Evolutionary conservation across 139 green algal species (phyloP), one percentile per base, ranked within the genome.

Genomic region (Ettlia oleoabundans): DNA sequence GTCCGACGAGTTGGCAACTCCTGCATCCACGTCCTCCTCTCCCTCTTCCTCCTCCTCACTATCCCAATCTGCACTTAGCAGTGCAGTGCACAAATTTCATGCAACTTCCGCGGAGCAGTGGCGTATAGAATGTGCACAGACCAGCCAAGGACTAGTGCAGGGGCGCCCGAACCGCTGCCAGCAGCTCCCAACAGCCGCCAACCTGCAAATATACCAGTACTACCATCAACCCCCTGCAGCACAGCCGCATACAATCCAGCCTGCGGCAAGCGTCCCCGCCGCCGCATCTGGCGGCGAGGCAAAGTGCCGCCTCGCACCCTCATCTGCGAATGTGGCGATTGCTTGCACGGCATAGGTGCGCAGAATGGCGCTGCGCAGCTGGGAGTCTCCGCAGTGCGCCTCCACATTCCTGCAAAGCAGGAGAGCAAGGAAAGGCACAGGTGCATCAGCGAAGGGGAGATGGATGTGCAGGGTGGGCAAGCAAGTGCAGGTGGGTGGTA

Each of bases 271-370:
- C 33, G 13, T n/a, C 65, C 22, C 33, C 22, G 65, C 65, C 28
- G 47, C 15, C 47, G 47, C 47, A 10, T 10, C 47, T 15, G 10
- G 47, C 47, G 15, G 47, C 13, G 13, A 58, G 47, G 47, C 47
- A 58, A 15, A 15, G 13, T 58, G 13, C 47, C 47, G 15, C 47
- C 55, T 5, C 55, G 21, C 77, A 82, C 77, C 77, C 58, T 83
- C 78, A 35, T 83, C 78, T 0, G 78, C 78, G 41, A 83, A 83
- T 1, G 78, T 33, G 15, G 78, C 78, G 5, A 83, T 83, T 37
- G 78, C 78, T 26, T 83, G 78, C 78, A 83, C 78, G 24, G 78
- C 78, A 24, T 83, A 84, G 0, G 79, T 64, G 52, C 79, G 68
- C 38, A 84, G 68, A 47, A 84, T 71, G 55, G 68, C 79, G 22